Conservation (phyloP, 2,329 filamentous ascomycete species). For the Fusarium succisae region DNA sequence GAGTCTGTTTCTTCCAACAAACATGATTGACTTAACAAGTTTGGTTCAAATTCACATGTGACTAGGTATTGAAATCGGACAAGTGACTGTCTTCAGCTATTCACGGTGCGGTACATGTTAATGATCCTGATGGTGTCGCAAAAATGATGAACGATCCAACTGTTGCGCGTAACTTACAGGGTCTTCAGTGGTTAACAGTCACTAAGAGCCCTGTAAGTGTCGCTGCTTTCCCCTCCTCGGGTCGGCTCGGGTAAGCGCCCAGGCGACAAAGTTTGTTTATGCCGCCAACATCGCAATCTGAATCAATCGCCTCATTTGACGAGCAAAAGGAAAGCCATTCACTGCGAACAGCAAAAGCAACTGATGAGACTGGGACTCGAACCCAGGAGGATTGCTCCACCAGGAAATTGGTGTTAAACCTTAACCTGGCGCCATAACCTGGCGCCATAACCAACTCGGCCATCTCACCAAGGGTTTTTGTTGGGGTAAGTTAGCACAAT, state of each 20-base stretch:
- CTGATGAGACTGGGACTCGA: slow-evolving; percentile 32
- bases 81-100: neutral
- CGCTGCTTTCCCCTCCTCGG: neutral
- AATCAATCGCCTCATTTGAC: neutral
- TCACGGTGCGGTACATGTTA: too few relatives aligned
- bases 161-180: neutral
- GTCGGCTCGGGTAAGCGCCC: neutral
- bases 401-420: slow-evolving; percentile 32
- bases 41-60: accelerated
- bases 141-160: accelerated
- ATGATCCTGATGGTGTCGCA: neutral
- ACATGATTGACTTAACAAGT: neutral
- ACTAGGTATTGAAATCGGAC: neutral
- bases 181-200: neutral
- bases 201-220: neutral
- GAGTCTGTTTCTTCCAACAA: neutral
- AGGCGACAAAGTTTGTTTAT: neutral
- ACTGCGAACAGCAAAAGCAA: neutral
- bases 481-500: accelerated
- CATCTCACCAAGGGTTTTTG: slow-evolving; percentile 22
- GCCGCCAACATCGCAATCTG: neutral
- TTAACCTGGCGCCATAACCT: slow-evolving; percentile 34
- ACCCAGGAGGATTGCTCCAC: slow-evolving; percentile 33
- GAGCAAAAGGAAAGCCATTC: neutral
- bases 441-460: slow-evolving; percentile 33